phyloP scores from a whole-genome alignment of 345 rosid species.

The Salix suchowensis region DNA sequence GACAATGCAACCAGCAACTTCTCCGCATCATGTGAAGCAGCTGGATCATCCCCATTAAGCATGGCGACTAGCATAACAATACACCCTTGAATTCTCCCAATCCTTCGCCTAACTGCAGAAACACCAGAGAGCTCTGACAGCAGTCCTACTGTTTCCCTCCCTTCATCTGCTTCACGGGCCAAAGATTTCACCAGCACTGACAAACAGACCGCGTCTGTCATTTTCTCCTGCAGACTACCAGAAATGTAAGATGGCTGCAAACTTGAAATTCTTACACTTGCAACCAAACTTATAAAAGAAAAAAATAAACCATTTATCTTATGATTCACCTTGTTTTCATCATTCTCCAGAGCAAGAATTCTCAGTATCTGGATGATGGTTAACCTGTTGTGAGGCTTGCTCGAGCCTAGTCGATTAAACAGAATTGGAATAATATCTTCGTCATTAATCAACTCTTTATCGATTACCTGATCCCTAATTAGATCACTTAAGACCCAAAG shows the following conservation, averaged over 20 bases:
- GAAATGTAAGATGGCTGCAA: slow-evolving; percentile 23
- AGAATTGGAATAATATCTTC: slow-evolving; percentile 40
- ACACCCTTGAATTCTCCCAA: slow-evolving; percentile 65
- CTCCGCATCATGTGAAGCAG: slow-evolving; percentile 48
- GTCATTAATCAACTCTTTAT: slow-evolving; percentile 44
- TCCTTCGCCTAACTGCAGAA: slow-evolving; percentile 45
- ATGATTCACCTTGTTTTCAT: slow-evolving; percentile 42
- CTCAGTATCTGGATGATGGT: slow-evolving; percentile 40
- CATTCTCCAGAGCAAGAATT: slow-evolving; percentile 33
- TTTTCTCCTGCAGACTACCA: slow-evolving; percentile 50
- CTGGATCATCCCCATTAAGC: slow-evolving; percentile 46
- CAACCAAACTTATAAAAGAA: background rate
- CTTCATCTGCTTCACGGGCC: slow-evolving; percentile 49
- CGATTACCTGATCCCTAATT: slow-evolving; percentile 25
- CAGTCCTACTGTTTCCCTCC: slow-evolving; percentile 58
- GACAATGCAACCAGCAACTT: slow-evolving; percentile 54
- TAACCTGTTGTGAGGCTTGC: slow-evolving; percentile 38
- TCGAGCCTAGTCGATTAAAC: slow-evolving; percentile 35
- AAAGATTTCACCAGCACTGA: slow-evolving; percentile 55
- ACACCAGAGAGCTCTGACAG: slow-evolving; percentile 49
- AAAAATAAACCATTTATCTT: background rate
- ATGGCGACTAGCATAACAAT: slow-evolving; percentile 59
- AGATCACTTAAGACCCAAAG: slow-evolving; percentile 31
- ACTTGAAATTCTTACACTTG: background rate
- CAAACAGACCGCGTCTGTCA: slow-evolving; percentile 46